These are phyloP conservation scores for Brassica juncea DNA, from an alignment of 345 rosid genomes.

Conservation along the genomic window DNA sequence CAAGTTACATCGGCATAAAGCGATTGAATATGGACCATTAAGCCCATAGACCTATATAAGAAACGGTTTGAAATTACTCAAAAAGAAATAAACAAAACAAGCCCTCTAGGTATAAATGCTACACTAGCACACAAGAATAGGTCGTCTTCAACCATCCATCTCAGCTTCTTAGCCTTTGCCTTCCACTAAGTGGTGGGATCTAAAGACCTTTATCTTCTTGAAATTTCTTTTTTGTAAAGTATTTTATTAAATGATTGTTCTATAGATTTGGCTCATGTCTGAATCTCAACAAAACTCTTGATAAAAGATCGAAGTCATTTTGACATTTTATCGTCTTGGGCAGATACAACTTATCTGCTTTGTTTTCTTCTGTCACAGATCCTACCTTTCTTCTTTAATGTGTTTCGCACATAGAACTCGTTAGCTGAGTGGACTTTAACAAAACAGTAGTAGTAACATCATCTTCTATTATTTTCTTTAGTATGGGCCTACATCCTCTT, in stretches of 20 bases:
- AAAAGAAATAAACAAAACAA: slow-evolving; percentile 12
- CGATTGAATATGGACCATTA: slow-evolving; percentile 17
- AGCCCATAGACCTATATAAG: neutral
- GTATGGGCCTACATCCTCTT: slow-evolving; percentile 27
- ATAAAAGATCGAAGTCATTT: slow-evolving; percentile 5
- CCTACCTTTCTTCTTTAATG: slow-evolving; percentile 23
- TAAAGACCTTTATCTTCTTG: slow-evolving; percentile 19
- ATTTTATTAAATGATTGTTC: slow-evolving; percentile 10
- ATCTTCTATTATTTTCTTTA: slow-evolving; percentile 1
- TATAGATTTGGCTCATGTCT: slow-evolving; percentile 27
- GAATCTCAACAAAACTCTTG: slow-evolving; percentile 31
- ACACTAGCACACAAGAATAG: slow-evolving; percentile 17
- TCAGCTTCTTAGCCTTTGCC: slow-evolving; percentile 18
- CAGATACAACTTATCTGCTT: neutral
- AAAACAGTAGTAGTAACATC: slow-evolving; percentile 14
- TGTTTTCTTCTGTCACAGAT: slow-evolving; percentile 37
- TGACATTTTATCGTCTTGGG: slow-evolving; percentile 12
- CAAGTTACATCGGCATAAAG: slow-evolving; percentile 31
- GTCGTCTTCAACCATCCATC: slow-evolving; percentile 29
- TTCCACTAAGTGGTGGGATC: slow-evolving; percentile 35
- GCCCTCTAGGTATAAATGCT: slow-evolving; percentile 18
- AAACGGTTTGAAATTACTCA: slow-evolving; percentile 16
- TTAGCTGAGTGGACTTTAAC: slow-evolving; percentile 31
- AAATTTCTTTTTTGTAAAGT: neutral
- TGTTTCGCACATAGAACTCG: slow-evolving; percentile 37